Evolutionary conservation across 2,329 filamentous ascomycete genomes (phyloP).

Genomic region (Thielaviopsis ethacetica): DNA sequence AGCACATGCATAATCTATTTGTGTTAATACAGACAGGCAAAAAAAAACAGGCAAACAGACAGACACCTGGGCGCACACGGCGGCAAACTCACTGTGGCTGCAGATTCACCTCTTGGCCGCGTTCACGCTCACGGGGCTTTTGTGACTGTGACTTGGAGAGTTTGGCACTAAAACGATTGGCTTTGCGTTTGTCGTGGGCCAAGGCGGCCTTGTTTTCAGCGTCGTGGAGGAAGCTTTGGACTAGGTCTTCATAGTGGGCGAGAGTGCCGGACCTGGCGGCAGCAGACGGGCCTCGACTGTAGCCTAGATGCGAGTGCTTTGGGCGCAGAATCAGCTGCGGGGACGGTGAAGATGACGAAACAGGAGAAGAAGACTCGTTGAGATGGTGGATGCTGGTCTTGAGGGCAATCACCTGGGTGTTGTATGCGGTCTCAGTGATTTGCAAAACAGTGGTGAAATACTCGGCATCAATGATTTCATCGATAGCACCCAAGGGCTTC

Average conservation of each 20-base stretch:
- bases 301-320: background rate
- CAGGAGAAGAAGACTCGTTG: conserved; percentile 4
- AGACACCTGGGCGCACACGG: background rate
- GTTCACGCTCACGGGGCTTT: conserved; percentile 7
- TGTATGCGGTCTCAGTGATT: conserved; percentile 6
- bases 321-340: background rate
- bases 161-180: conserved; percentile 1
- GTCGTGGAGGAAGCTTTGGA: background rate
- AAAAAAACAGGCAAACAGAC: background rate
- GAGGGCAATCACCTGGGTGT: conserved; percentile 5
- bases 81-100: background rate
- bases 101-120: conserved; percentile 1
- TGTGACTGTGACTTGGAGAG: background rate
- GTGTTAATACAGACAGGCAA: background rate
- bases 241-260: conserved; percentile 6
- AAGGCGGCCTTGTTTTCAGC: background rate
- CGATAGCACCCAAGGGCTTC: conserved; percentile 6
- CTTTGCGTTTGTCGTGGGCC: background rate
- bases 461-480: conserved; percentile 10
- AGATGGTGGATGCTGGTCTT: conserved; percentile 10
- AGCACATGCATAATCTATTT: conserved; percentile 38
- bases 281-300: background rate
- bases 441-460: conserved; percentile 9
- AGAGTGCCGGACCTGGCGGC: conserved; percentile 1
- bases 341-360: background rate